Conservation (phyloP, 257 asterid genomes). For the Solanum megistacrolobum region DNA sequence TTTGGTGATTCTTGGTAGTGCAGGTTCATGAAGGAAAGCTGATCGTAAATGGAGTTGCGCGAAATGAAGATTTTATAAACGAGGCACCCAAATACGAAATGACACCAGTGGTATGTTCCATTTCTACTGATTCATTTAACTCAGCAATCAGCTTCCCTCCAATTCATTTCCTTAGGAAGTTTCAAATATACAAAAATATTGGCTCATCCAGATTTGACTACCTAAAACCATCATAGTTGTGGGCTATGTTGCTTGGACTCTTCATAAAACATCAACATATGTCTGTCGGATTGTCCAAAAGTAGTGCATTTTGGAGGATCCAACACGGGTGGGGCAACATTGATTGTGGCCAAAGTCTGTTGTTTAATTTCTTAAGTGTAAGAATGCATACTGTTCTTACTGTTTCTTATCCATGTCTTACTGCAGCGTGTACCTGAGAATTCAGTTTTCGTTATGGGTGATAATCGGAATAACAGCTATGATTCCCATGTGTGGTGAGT, state of each 20-base stretch:
- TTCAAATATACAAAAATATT: not conserved
- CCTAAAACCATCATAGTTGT: not conserved
- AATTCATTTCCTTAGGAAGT: not conserved
- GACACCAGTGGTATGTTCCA: constrained; percentile 7
- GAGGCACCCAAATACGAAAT: constrained; percentile 12
- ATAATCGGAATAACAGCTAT: constrained; percentile 15
- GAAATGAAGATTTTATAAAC: constrained; percentile 3
- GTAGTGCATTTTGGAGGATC: not conserved
- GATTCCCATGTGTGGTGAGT: constrained; percentile 14
- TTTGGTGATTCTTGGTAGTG: not conserved
- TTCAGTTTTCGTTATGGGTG: constrained; percentile 13
- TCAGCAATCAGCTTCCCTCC: not conserved
- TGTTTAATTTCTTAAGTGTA: not conserved
- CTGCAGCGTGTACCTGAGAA: constrained; percentile 11
- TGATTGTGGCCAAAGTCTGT: not conserved
- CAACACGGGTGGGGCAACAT: not conserved
- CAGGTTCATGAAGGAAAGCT: constrained; percentile 15
- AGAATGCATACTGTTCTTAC: not conserved
- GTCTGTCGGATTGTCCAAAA: not conserved
- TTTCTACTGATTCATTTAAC: not conserved
- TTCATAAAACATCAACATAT: not conserved
- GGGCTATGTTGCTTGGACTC: not conserved
- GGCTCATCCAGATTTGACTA: not conserved
- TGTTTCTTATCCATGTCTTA: not conserved
- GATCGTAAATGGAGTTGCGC: constrained; percentile 1